Conservation (phyloP, 73 alveolate species). For the Paramecium biaurelia region DNA sequence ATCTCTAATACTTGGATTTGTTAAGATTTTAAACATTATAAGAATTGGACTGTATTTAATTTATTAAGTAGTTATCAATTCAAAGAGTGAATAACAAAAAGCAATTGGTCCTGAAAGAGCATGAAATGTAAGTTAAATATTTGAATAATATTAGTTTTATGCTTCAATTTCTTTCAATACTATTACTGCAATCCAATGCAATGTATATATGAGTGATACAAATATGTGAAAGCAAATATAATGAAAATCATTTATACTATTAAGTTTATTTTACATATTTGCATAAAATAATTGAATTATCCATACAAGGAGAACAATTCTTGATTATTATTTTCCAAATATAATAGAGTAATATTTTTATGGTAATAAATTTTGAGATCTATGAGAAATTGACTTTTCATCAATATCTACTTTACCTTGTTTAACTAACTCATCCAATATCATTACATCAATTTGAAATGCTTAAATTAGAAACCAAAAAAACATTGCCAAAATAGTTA, state of each 20-base stretch:
- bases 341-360: not conserved
- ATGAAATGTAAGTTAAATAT: not conserved
- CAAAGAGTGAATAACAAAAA: not conserved
- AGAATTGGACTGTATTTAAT: not conserved
- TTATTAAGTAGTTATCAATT: not conserved
- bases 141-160: not conserved
- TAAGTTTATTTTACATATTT: not conserved
- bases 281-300: not conserved
- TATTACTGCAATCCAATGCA: not conserved
- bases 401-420: not conserved
- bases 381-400: not conserved
- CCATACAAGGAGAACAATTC: not conserved
- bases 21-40: not conserved
- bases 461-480: constrained; percentile 42
- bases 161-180: not conserved
- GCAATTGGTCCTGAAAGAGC: constrained; percentile 4
- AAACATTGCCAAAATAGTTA: constrained; percentile 21
- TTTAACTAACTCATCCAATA: constrained; percentile 9
- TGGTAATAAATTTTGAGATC: not conserved
- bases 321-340: not conserved
- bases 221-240: not conserved
- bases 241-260: not conserved
- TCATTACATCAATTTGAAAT: constrained; percentile 43
- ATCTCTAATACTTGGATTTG: constrained; percentile 24
- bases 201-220: not conserved